Evolutionary conservation across 2,329 filamentous ascomycete species (phyloP).

Genomic region (Orbilia blumenaviensis): DNA sequence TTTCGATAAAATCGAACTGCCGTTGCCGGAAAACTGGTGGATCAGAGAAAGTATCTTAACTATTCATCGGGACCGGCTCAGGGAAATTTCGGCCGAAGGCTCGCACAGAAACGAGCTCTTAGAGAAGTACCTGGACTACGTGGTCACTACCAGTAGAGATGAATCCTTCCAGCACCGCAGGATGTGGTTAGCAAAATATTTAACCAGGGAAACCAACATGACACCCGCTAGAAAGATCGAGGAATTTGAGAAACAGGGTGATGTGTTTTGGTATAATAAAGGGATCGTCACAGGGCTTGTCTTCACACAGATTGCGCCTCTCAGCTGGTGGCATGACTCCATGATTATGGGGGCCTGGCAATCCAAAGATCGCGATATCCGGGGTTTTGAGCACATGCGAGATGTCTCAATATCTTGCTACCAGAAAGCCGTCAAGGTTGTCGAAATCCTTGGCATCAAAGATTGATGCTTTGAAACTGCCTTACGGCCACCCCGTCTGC

Average conservation of each 20-base stretch:
- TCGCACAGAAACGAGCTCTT: background rate
- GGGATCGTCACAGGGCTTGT: constrained; percentile 32
- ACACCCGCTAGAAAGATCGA: constrained; percentile 32
- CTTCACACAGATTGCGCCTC: constrained; percentile 33
- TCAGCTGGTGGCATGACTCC: constrained; percentile 43
- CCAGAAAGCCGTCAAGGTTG: constrained; percentile 16
- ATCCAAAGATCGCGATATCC: background rate
- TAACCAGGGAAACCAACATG: constrained; percentile 20
- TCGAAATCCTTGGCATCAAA: constrained; percentile 13
- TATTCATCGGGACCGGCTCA: background rate
- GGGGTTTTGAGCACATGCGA: constrained; percentile 1
- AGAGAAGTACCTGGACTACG: background rate
- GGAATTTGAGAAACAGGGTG: constrained; percentile 9
- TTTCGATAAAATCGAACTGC: constrained; percentile 45
- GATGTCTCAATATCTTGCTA: constrained; percentile 2
- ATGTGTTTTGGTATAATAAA: constrained; percentile 26
- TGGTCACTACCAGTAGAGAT: background rate
- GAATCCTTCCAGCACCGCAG: constrained; percentile 36
- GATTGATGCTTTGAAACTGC: background rate
- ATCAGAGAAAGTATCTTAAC: background rate
- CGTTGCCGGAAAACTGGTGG: constrained; percentile 44
- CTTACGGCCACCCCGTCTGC: too few relatives aligned
- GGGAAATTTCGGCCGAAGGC: background rate
- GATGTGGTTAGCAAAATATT: constrained; percentile 16
- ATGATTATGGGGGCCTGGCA: constrained; percentile 25